These are phyloP conservation scores for Evansstolkia leycettana DNA, from an alignment of 495 filamentous ascomycete genomes.

Conservation along the genomic window DNA sequence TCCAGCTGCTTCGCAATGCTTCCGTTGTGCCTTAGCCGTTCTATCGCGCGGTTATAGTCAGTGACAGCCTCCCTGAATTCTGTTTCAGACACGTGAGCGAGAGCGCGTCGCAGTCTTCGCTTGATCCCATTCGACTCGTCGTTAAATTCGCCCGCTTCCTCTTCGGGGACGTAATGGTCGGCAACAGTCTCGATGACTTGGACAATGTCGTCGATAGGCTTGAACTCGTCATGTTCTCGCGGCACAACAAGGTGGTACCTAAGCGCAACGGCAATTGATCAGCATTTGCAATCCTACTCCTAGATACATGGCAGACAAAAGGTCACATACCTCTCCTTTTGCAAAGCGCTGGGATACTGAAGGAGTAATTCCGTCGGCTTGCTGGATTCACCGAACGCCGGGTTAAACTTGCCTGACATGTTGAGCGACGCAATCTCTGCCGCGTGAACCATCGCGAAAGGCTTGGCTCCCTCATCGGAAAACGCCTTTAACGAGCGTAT, in stretches of 20 bases:
- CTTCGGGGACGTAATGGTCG: conserved; percentile 58
- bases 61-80: conserved; percentile 58
- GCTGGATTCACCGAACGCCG: conserved; percentile 33
- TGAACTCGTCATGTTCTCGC: conserved; percentile 66
- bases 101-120: conserved; percentile 55
- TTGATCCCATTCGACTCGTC: conserved; percentile 62
- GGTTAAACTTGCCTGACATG: conserved; percentile 34
- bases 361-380: conserved; percentile 42
- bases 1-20: conserved; percentile 59
- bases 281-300: too few species aligned
- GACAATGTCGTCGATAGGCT: conserved; percentile 73
- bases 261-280: too few species aligned
- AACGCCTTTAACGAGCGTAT: conserved; percentile 51
- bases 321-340: conserved; percentile 49
- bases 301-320: conserved; percentile 2
- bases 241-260: conserved; percentile 71
- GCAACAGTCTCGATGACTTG: conserved; percentile 64
- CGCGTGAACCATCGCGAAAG: conserved; percentile 52
- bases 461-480: conserved; percentile 36
- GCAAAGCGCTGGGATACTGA: conserved; percentile 61
- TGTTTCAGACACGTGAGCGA: conserved; percentile 47
- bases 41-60: conserved; percentile 63
- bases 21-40: conserved; percentile 46
- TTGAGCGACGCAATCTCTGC: conserved; percentile 46
- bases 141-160: conserved; percentile 50